Conservation (phyloP, 2,329 filamentous ascomycete genomes). For the Thelonectria rubi region DNA sequence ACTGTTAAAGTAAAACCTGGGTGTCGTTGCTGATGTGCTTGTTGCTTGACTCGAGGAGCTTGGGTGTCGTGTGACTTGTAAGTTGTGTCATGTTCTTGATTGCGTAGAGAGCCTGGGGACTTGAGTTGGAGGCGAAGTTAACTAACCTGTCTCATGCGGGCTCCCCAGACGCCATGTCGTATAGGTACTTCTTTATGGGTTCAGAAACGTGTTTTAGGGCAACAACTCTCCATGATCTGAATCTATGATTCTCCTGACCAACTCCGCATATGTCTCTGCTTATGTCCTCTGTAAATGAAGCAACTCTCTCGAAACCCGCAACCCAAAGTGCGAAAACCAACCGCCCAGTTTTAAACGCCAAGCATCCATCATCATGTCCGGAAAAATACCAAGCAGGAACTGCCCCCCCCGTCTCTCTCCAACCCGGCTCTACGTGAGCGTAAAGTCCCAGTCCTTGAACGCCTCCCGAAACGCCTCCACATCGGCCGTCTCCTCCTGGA, state of each 20-base stretch:
- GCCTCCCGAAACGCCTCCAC: conserved; percentile 80
- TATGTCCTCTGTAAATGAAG: not conserved
- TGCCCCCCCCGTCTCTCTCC: conserved; percentile 31
- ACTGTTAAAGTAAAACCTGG: conserved; percentile 38
- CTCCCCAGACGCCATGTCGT: too few species aligned
- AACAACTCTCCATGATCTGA: too few species aligned
- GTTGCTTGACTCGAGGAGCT: not conserved
- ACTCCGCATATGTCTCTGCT: not conserved
- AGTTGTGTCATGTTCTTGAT: not conserved
- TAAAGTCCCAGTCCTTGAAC: conserved; percentile 90
- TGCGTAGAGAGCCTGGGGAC: not conserved
- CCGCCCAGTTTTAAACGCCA: conserved; percentile 31
- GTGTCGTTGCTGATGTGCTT: conserved; percentile 7
- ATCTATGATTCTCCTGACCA: too few species aligned
- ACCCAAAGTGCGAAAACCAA: not conserved
- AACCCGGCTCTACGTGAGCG: conserved; percentile 46
- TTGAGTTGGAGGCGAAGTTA: too few species aligned
- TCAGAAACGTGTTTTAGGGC: too few species aligned
- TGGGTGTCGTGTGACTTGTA: too few species aligned
- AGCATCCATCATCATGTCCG: conserved; percentile 16
- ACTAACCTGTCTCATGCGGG: too few species aligned
- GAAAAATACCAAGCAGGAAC: conserved; percentile 23
- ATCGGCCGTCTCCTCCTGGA: conserved; percentile 81
- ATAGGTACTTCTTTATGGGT: too few species aligned
- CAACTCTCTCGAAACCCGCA: not conserved